A percentile compares a stretch with the other conserved stretches of the same genome.
Conservation (phyloP, 2,329 filamentous ascomycete genomes). For the Aureobasidium sp. region DNA sequence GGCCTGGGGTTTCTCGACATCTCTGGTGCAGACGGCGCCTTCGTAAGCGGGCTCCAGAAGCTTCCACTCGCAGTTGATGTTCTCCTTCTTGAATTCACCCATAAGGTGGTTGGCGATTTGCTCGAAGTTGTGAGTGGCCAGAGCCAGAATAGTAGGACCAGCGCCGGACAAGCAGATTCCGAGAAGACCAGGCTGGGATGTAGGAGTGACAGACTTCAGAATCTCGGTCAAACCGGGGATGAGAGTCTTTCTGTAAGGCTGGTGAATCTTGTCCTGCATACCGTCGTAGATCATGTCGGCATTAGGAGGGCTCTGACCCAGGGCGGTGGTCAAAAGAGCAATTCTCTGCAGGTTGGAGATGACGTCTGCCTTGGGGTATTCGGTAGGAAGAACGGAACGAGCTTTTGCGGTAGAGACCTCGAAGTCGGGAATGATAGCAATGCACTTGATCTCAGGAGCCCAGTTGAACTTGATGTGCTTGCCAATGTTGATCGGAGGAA, state of each 20-base stretch:
- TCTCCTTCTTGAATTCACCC: constrained; percentile 58
- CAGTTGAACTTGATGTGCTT: constrained; percentile 95
- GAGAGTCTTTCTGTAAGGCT: constrained; percentile 84
- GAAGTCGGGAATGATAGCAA: constrained; percentile 93
- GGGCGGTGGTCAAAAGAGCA: constrained; percentile 78
- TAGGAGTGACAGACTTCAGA: constrained; percentile 80
- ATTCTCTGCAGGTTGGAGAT: constrained; percentile 95
- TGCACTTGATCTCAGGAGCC: constrained; percentile 90
- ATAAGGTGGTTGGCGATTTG: constrained; percentile 67
- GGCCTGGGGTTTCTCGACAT: constrained; percentile 16
- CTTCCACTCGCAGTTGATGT: constrained; percentile 77
- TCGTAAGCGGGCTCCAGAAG: constrained; percentile 81
- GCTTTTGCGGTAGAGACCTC: constrained; percentile 92
- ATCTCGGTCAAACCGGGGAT: constrained; percentile 90
- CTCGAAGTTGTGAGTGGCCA: constrained; percentile 85
- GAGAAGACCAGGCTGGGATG: constrained; percentile 75
- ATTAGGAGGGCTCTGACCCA: constrained; percentile 83
- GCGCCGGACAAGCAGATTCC: constrained; percentile 94
- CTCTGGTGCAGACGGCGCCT: constrained; percentile 34
- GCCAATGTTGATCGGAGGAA: constrained; percentile 85
- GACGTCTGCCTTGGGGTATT: constrained; percentile 74
- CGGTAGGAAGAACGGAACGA: constrained; percentile 70
- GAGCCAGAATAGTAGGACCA: constrained; percentile 85
- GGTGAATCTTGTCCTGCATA: constrained; percentile 98
- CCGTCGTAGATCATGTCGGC: constrained; percentile 91